Base-by-base conservation (phyloP, 192 early-diverging fungal species). In the Rhizophagus clarus region DNA sequence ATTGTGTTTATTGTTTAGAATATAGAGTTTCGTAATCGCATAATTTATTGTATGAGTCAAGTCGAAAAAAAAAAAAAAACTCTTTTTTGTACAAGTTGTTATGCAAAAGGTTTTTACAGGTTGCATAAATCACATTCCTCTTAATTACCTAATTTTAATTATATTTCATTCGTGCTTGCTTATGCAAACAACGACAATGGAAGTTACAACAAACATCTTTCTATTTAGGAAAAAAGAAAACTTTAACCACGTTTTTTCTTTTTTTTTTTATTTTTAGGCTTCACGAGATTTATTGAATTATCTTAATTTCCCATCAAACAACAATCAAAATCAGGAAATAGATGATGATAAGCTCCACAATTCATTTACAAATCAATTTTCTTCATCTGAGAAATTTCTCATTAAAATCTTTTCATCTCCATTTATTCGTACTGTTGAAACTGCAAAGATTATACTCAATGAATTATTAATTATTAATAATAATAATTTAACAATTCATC, bases 361-460 rank as follows among this genome's bases (percentile, higher is more conserved):
- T 32, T 72, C 29, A 76, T 49, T 12, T 2, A 10, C 10, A 49
- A 49, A 49, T 49, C 47, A 12, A 14, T 49, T 49, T 49, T 49
- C 47, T 49, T 49, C 14, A 14, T 49, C 47, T 17, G 17, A 56
- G 15, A 56, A 17, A 20, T 17, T 56, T 56, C 49, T 78, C 8
- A 61, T 89, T 31, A 61, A 66, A 11, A 82, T 89, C n/a, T 83
- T 80, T 49, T 81, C 83, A 49, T 87, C 86, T 7, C 85, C 87
- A 42, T 89, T 89, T 62, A 62, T 81, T 49, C 80, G 88, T 61
- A 84, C 88, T 10, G 17, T 72, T n/a, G 84, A 89, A 81, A 89
- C 88, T 4, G 88, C 87, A 3, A 68, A 68, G 15, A 89, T 89
- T 26, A 32, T 88, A 22, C 80, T 56, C 17, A 14, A 28, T 29